Evolutionary conservation across 805 yeast genomes (phyloP).

Genomic region (Clavispora fructus): DNA sequence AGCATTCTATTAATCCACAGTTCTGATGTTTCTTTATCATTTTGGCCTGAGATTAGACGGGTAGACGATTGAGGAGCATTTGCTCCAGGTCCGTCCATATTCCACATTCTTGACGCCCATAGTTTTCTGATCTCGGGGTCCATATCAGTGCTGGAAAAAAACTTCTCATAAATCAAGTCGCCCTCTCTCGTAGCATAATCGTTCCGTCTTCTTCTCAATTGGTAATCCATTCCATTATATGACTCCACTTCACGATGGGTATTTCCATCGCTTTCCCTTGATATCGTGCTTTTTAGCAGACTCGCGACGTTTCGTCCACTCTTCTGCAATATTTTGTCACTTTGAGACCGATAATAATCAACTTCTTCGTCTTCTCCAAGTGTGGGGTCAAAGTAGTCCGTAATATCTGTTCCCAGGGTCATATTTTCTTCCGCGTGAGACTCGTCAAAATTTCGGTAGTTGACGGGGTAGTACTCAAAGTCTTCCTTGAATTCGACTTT

Average conservation of each 20-base stretch:
- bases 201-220: constrained; percentile 13
- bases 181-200: constrained; percentile 61
- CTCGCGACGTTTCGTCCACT: neutral
- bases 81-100: neutral
- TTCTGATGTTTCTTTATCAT: constrained; percentile 1
- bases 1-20: neutral
- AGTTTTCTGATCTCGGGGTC: constrained; percentile 49
- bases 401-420: neutral
- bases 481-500: constrained; percentile 2
- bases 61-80: neutral
- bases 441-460: neutral
- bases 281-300: neutral
- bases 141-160: constrained; percentile 33
- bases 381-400: neutral
- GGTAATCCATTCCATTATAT: neutral
- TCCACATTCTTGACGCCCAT: constrained; percentile 44
- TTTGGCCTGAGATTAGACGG: neutral
- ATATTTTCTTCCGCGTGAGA: neutral
- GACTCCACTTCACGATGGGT: neutral
- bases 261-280: neutral
- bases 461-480: constrained; percentile 2
- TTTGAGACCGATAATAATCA: constrained; percentile 12
- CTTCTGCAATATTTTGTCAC: constrained; percentile 6
- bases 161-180: constrained; percentile 45
- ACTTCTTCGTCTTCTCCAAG: constrained; percentile 6